A percentile compares a stretch with the other conserved stretches of the same genome.
These are phyloP conservation scores for Penicillium glabrum DNA, from an alignment of 2,329 filamentous ascomycete genomes.

Conservation along the genomic window DNA sequence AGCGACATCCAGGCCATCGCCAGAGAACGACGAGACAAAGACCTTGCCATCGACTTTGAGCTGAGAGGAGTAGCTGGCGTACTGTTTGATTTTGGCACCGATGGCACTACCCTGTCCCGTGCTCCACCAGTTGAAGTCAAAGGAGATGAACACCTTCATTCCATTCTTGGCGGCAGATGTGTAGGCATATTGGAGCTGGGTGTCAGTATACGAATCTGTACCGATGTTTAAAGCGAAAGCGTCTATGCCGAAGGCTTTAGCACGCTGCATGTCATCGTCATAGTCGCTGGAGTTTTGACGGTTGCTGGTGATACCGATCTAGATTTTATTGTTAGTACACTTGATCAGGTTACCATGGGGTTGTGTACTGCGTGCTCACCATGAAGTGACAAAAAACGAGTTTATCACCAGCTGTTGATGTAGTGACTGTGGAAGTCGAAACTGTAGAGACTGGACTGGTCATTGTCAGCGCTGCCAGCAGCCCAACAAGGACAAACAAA, in stretches of 20 bases:
- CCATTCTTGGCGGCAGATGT: constrained; percentile 47
- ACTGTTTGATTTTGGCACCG: constrained; percentile 49
- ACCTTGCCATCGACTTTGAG: constrained; percentile 51
- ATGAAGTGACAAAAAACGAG: constrained; percentile 50
- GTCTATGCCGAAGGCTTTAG: constrained; percentile 47
- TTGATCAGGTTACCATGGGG: background rate
- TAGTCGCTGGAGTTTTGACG: constrained; percentile 46
- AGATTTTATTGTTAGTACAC: background rate
- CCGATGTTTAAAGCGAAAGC: constrained; percentile 55
- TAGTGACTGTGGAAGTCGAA: background rate
- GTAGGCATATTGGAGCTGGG: constrained; percentile 52
- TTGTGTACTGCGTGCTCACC: constrained; percentile 20
- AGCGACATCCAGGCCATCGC: constrained; percentile 48
- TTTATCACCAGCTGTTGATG: constrained; percentile 13
- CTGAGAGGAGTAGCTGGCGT: constrained; percentile 46
- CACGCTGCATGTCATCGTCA: constrained; percentile 49
- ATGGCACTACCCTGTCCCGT: constrained; percentile 39
- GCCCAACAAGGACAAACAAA: constrained; percentile 16
- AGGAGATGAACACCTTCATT: constrained; percentile 59
- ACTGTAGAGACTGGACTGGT: constrained; percentile 14
- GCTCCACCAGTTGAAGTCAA: constrained; percentile 56
- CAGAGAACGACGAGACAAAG: constrained; percentile 57
- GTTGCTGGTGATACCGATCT: constrained; percentile 49
- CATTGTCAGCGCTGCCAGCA: constrained; percentile 12
- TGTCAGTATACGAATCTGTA: constrained; percentile 42